Percentiles rank a stretch among this genome's conserved stretches.
Evolutionary conservation across 192 early-diverging fungal genomes (phyloP).

Genomic region (Linnemannia exigua): DNA sequence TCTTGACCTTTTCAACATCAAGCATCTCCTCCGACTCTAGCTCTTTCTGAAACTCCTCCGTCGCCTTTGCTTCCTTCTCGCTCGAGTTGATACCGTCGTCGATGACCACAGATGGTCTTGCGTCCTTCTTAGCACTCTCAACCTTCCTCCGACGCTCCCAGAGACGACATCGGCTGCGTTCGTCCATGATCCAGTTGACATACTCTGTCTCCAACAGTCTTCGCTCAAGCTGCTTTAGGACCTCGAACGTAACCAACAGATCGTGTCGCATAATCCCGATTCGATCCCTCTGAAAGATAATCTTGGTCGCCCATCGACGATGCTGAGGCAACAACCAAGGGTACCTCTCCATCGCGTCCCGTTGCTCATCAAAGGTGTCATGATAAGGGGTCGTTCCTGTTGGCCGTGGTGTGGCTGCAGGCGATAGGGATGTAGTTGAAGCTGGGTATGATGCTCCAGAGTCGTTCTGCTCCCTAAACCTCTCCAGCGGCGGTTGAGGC

Average conservation of each 20-base stretch:
- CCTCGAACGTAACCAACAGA: conserved; percentile 59
- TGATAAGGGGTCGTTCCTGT: not conserved
- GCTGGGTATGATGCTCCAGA: not conserved
- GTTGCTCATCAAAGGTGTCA: not conserved
- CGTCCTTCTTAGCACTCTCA: not conserved
- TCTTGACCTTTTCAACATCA: conserved; percentile 9
- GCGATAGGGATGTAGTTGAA: not conserved
- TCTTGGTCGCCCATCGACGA: conserved; percentile 60
- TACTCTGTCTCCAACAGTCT: conserved; percentile 65
- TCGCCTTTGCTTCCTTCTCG: conserved; percentile 9
- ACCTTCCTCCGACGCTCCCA: conserved; percentile 29
- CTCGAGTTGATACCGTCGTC: not conserved
- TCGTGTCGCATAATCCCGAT: conserved; percentile 64
- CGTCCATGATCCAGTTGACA: conserved; percentile 68
- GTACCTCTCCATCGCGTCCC: conserved; percentile 10
- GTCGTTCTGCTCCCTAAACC: conserved; percentile 15
- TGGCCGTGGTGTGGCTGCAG: not conserved
- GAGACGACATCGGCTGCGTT: conserved; percentile 53
- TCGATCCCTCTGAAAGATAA: conserved; percentile 62
- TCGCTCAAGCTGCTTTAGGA: conserved; percentile 63
- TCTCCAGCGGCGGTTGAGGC: conserved; percentile 28
- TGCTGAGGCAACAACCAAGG: conserved; percentile 61
- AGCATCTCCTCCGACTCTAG: conserved; percentile 12
- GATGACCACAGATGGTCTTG: too few species aligned
- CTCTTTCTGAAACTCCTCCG: not conserved